Conservation (phyloP, 2,329 filamentous ascomycete genomes). For the Botryotinia convoluta region DNA sequence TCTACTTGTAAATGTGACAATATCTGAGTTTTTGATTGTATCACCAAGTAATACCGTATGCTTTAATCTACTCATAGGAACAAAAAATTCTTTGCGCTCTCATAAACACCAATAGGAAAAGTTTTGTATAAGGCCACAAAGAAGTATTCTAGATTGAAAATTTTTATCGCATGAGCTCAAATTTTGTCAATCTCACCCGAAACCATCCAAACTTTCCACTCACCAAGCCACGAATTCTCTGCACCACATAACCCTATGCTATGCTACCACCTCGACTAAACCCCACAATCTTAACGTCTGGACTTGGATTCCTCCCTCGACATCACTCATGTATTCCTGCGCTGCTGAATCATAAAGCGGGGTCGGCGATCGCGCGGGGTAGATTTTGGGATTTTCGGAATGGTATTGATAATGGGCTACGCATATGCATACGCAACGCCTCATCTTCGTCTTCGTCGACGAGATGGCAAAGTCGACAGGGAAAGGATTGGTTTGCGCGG, state of each 20-base stretch:
- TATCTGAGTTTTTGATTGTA: not conserved
- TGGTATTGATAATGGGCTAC: too few species aligned
- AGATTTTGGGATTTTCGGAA: not conserved
- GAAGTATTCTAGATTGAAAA: not conserved
- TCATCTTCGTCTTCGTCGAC: slow-evolving; percentile 56
- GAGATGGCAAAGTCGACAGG: slow-evolving; percentile 80
- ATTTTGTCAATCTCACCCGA: too few species aligned
- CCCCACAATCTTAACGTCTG: not conserved
- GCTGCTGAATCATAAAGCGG: not conserved
- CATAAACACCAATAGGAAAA: not conserved
- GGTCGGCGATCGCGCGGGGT: not conserved
- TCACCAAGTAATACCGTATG: not conserved
- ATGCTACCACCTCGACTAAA: not conserved
- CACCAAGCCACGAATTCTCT: not conserved
- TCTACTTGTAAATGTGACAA: not conserved
- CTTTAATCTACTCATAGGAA: not conserved
- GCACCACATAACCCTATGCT: not conserved
- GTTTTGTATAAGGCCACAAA: not conserved
- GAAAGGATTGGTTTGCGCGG: slow-evolving; percentile 66
- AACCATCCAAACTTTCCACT: not conserved
- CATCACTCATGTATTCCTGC: not conserved
- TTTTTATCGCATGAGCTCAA: too few species aligned
- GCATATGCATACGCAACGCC: not conserved
- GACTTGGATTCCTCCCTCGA: not conserved
- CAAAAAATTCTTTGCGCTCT: not conserved